A percentile compares a stretch with the other conserved stretches of the same genome.
Evolutionary conservation across 169 alveolate species (phyloP).

Genomic region (Plasmodium billcollinsi): DNA sequence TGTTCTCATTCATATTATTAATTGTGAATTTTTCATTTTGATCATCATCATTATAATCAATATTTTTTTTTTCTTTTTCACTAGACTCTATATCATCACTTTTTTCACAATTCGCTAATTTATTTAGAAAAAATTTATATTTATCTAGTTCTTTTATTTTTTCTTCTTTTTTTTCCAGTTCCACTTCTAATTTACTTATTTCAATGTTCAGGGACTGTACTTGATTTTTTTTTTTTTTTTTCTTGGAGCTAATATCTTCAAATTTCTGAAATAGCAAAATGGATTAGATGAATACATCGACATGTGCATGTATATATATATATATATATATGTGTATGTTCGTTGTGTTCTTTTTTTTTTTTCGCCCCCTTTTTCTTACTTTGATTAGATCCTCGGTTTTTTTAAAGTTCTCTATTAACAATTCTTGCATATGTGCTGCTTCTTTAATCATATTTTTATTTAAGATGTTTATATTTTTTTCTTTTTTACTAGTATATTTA

Average conservation of each 20-base stretch:
- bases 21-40: background rate
- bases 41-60: background rate
- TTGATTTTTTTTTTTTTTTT: constrained; percentile 55
- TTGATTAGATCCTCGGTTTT: constrained; percentile 58
- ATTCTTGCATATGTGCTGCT: constrained; percentile 21
- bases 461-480: constrained; percentile 30
- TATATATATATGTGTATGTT: background rate
- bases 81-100: constrained; percentile 1
- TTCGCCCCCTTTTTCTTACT: background rate
- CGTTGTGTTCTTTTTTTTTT: no score
- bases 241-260: constrained; percentile 43
- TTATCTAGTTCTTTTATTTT: constrained; percentile 72
- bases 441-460: constrained; percentile 46
- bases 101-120: constrained; percentile 54
- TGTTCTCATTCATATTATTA: background rate
- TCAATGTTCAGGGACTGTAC: constrained; percentile 64
- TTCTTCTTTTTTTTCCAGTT: constrained; percentile 63
- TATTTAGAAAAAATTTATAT: constrained; percentile 44
- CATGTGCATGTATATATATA: background rate
- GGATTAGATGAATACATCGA: background rate
- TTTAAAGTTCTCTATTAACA: constrained; percentile 34
- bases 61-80: constrained; percentile 23
- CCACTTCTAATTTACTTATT: constrained; percentile 69
- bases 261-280: constrained; percentile 31
- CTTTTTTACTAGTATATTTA: constrained; percentile 40